A percentile compares a stretch with the other conserved stretches of the same genome.
Evolutionary conservation across 495 filamentous ascomycete species (phyloP).

Genomic region (Penicillium crystallinum): DNA sequence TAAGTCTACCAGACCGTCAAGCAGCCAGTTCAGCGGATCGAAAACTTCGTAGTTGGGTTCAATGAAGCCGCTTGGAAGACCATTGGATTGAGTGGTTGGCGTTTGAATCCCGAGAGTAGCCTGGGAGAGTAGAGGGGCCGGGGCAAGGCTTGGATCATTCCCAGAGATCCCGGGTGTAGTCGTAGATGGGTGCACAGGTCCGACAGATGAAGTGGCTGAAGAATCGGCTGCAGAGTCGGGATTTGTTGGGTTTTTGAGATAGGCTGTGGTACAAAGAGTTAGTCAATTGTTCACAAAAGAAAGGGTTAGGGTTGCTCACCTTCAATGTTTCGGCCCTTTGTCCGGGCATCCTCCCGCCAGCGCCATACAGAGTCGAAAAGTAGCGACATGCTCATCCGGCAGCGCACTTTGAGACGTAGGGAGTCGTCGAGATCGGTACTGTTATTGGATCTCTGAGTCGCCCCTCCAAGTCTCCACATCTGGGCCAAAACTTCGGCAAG

Average conservation of each 20-base stretch:
- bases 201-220: slow-evolving; percentile 56
- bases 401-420: slow-evolving; percentile 78
- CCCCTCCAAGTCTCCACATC: slow-evolving; percentile 75
- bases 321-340: slow-evolving; percentile 74
- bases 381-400: slow-evolving; percentile 87
- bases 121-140: slow-evolving; percentile 35
- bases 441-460: slow-evolving; percentile 29
- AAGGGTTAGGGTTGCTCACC: slow-evolving; percentile 25
- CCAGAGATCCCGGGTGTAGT: slow-evolving; percentile 35
- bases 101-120: slow-evolving; percentile 30
- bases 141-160: slow-evolving; percentile 45
- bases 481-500: slow-evolving; percentile 87
- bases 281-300: neutral
- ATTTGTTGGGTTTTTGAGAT: slow-evolving; percentile 81
- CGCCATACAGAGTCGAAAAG: slow-evolving; percentile 92
- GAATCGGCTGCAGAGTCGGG: slow-evolving; percentile 73
- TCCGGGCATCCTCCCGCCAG: slow-evolving; percentile 83
- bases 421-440: slow-evolving; percentile 55
- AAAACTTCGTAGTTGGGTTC: slow-evolving; percentile 74
- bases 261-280: slow-evolving; percentile 38
- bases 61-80: slow-evolving; percentile 51
- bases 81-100: slow-evolving; percentile 29
- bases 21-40: slow-evolving; percentile 85
- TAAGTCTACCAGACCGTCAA: slow-evolving; percentile 78
- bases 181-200: slow-evolving; percentile 25